A percentile compares a stretch with the other conserved stretches of the same genome.
Conservation (phyloP, 2,329 filamentous ascomycete genomes). For the Aspergillus pseudonomiae region DNA sequence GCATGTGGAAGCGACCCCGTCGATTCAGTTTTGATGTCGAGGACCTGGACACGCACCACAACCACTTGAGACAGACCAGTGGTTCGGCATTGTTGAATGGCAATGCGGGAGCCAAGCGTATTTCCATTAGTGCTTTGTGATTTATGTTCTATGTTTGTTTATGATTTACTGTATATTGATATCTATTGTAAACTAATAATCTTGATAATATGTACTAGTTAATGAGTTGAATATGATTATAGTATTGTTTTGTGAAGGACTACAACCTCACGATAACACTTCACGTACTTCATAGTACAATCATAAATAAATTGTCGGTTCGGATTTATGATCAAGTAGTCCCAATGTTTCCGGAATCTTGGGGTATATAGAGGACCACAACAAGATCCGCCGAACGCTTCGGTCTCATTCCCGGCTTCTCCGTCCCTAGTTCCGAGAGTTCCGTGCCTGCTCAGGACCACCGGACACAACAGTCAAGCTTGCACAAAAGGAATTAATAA, state of each 20-base stretch:
- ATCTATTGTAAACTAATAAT: not conserved
- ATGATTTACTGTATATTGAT: constrained; percentile 1
- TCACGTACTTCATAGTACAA: not conserved
- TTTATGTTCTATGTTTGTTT: not conserved
- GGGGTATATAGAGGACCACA: no score
- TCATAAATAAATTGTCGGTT: not conserved
- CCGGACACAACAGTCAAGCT: not conserved
- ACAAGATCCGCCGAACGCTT: no score
- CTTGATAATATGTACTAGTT: not conserved
- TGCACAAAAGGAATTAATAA: no score
- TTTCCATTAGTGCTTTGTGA: constrained; percentile 26
- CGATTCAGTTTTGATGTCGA: constrained; percentile 39
- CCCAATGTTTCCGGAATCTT: no score
- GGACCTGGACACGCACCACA: constrained; percentile 31
- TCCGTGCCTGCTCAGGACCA: no score
- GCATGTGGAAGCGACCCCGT: constrained; percentile 36
- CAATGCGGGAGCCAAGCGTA: constrained; percentile 27
- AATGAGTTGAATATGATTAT: not conserved
- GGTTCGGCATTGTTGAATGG: constrained; percentile 31
- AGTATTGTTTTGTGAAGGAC: not conserved
- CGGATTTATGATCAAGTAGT: not conserved
- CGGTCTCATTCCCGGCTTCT: not conserved
- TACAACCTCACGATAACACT: not conserved
- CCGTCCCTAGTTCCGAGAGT: not conserved
- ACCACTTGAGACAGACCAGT: constrained; percentile 35